phyloP scores from a whole-genome alignment of 2,329 filamentous ascomycete species.

The Pseudogymnoascus sp. region DNA sequence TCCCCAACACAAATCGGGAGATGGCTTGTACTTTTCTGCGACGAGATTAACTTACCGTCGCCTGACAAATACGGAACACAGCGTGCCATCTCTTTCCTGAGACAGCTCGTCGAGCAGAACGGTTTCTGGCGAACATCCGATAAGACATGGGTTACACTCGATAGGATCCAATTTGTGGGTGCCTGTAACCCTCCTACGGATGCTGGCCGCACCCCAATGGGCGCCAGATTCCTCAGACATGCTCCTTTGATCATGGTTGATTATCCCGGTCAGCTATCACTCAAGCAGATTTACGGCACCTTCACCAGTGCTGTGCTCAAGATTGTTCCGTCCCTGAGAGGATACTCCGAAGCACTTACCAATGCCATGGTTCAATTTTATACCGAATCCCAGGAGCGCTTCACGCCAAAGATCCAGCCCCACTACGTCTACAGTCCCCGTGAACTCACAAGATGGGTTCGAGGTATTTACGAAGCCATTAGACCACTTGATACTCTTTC shows the following conservation, averaged over 20 bases:
- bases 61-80: conserved; percentile 98
- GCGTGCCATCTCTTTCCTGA: conserved; percentile 91
- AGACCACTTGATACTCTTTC: conserved; percentile 81
- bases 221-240: conserved; percentile 87
- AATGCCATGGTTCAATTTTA: conserved; percentile 98
- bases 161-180: conserved; percentile 97
- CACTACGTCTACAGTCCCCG: conserved; percentile 99
- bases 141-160: conserved; percentile 95
- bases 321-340: conserved; percentile 89
- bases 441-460: conserved; percentile 96
- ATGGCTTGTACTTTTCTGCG: conserved; percentile 98
- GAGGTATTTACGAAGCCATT: conserved; percentile 95
- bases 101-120: conserved; percentile 96
- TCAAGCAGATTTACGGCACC: conserved; percentile 96
- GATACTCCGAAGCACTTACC: conserved; percentile 88
- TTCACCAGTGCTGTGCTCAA: conserved; percentile 97
- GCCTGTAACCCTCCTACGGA: conserved; percentile 98
- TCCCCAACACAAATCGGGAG: conserved; percentile 94
- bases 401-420: conserved; percentile 93
- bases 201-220: conserved; percentile 90
- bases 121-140: conserved; percentile 98
- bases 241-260: conserved; percentile 99
- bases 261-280: conserved; percentile 90
- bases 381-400: conserved; percentile 84
- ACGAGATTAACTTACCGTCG: conserved; percentile 97